phyloP scores from a whole-genome alignment of 768 basidiomycete species.

The Tylopilus vinaceipallidus region DNA sequence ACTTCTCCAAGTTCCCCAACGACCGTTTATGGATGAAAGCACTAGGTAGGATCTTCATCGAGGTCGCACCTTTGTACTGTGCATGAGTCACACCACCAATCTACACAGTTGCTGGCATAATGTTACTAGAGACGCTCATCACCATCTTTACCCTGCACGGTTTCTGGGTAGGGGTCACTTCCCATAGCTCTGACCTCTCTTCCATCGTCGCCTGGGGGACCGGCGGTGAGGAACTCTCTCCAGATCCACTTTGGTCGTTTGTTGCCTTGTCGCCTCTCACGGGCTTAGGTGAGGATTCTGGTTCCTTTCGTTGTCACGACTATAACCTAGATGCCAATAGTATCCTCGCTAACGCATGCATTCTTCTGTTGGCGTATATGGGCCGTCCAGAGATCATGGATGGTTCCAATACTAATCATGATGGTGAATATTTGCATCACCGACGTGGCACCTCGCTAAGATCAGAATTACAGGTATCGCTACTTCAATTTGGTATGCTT shows the following conservation, averaged over 20 bases:
- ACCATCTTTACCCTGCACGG: slow-evolving; percentile 8
- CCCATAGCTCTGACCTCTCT: slow-evolving; percentile 4
- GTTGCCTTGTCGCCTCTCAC: background rate
- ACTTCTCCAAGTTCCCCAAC: slow-evolving; percentile 11
- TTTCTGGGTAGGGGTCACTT: slow-evolving; percentile 7
- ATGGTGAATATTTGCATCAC: too few relatives aligned
- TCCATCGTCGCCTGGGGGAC: slow-evolving; percentile 1
- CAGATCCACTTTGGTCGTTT: slow-evolving; percentile 12
- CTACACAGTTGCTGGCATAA: slow-evolving; percentile 5
- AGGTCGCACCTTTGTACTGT: too few relatives aligned
- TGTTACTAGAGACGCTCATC: slow-evolving; percentile 6
- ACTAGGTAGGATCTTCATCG: too few relatives aligned
- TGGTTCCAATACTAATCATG: slow-evolving; percentile 2
- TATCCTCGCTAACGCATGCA: slow-evolving; percentile 4
- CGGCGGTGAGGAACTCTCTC: background rate
- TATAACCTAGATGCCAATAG: background rate
- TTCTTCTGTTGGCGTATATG: slow-evolving; percentile 14
- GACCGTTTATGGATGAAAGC: slow-evolving; percentile 2
- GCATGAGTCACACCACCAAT: too few relatives aligned
- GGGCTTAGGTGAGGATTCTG: slow-evolving; percentile 4
- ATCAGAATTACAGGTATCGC: slow-evolving; percentile 9
- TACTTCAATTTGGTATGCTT: slow-evolving; percentile 11
- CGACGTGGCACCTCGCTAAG: too few relatives aligned
- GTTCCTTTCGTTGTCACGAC: background rate
- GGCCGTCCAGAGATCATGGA: background rate